Evolutionary conservation across 306 rosid species (phyloP).

Genomic region (Castanospermum australe): DNA sequence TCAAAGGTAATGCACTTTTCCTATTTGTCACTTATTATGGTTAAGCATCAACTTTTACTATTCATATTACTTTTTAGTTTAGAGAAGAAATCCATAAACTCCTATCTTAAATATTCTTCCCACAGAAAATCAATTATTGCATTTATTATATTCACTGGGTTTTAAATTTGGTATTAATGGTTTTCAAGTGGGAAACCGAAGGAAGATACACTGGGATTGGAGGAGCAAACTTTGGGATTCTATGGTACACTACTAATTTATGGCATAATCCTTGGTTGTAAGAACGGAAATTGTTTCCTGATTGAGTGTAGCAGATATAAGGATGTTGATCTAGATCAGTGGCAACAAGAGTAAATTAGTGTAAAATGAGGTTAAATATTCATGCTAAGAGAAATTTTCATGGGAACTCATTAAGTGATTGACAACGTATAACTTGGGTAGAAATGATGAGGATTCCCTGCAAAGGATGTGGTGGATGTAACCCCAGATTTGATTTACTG

Average conservation of each 20-base stretch:
- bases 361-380: not conserved
- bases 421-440: not conserved
- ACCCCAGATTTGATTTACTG: not conserved
- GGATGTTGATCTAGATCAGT: not conserved
- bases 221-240: not conserved
- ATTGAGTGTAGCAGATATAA: not conserved
- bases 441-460: not conserved
- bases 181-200: not conserved
- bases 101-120: not conserved
- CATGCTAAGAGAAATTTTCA: not conserved
- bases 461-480: not conserved
- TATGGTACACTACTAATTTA: not conserved
- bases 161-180: not conserved
- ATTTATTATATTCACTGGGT: conserved; percentile 15
- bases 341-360: not conserved
- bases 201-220: not conserved
- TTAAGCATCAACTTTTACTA: not conserved
- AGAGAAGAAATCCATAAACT: not conserved
- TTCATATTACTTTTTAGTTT: not conserved
- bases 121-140: not conserved
- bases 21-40: conserved; percentile 9
- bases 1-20: conserved; percentile 65
- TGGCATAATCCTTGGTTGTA: not conserved
- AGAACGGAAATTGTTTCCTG: not conserved
- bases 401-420: not conserved